Evolutionary conservation across 305 asterid species (phyloP), one percentile per base, ranked within the genome.

Genomic region (Fraxinus albicans): DNA sequence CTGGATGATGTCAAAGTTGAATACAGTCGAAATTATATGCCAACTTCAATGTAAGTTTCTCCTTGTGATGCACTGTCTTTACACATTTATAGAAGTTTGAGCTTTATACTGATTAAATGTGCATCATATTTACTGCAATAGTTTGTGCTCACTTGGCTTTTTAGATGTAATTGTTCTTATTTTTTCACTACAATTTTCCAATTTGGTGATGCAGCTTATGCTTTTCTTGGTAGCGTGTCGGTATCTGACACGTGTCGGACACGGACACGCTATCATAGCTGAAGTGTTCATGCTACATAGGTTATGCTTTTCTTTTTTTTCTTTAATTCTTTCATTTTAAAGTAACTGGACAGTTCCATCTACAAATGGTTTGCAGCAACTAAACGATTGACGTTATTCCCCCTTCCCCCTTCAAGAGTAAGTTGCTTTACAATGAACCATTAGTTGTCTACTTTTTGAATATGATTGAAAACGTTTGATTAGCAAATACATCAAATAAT

Each of bases 1-100:
- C 82, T 79, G 1, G 92, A 89, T 60, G 95, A 90, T 82, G 79
- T 95, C 85, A 94, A 87, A 89, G 93, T 91, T 83, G 94, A 91
- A 73, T 95, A 95, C 85, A 80, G 40, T 86, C 83, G 81, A 80
- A 15, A 7, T 77, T 92, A 79, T 86, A 0, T 27, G 60, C 95
- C 97, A 35, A 0, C 50, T 58, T 77, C 95, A 77, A 87, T 85
- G 99, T 95, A 92, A 85, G 88, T 74, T 82, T 88, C 83, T 84
- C 79, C 75, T 65, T 33, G 0, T 38, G 82, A 58, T 81, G 33
- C 63, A 76, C 33, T 76, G 78, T 70, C 19, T 79, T 69, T 72
- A 60, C 10, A 17, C 77, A 27, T 73, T 75, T 65, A 19, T n/a
- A 53, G 23, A 76, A 58, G n/a, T 58, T 77, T 35, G 8, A 76